Conservation (phyloP, 345 rosid genomes). For the Lagerstroemia speciosa region DNA sequence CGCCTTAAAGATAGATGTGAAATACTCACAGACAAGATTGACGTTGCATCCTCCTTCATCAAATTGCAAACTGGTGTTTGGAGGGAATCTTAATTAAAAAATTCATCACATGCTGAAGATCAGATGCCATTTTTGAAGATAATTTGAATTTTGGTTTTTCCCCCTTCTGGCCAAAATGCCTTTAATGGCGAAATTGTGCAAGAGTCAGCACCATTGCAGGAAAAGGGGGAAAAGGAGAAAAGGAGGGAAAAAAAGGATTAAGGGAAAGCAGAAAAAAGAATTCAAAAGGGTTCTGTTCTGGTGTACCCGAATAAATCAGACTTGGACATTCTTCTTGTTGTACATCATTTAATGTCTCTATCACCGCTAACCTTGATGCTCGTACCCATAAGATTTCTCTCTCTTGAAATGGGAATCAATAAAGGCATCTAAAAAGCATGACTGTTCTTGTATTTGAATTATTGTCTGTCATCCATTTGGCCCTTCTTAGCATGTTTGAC, state of each 20-base stretch:
- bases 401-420: neutral
- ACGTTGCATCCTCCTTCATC: neutral
- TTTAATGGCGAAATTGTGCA: too few relatives aligned
- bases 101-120: neutral
- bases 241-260: too few relatives aligned
- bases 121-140: neutral
- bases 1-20: neutral
- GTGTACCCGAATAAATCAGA: neutral
- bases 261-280: neutral
- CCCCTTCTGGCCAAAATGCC: too few relatives aligned
- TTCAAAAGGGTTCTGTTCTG: neutral
- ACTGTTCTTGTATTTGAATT: neutral
- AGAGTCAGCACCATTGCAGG: too few relatives aligned
- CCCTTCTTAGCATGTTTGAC: neutral
- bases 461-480: neutral
- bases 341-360: neutral
- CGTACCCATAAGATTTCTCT: neutral
- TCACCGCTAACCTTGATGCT: neutral
- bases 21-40: neutral
- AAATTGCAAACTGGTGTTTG: neutral
- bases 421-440: neutral
- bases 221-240: too few relatives aligned
- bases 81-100: too few relatives aligned
- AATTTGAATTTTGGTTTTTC: too few relatives aligned
- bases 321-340: too few relatives aligned